Evolutionary conservation across 495 filamentous ascomycete genomes (phyloP), one percentile per base, ranked within the genome.

Genomic region (Daldinia concentrica): DNA sequence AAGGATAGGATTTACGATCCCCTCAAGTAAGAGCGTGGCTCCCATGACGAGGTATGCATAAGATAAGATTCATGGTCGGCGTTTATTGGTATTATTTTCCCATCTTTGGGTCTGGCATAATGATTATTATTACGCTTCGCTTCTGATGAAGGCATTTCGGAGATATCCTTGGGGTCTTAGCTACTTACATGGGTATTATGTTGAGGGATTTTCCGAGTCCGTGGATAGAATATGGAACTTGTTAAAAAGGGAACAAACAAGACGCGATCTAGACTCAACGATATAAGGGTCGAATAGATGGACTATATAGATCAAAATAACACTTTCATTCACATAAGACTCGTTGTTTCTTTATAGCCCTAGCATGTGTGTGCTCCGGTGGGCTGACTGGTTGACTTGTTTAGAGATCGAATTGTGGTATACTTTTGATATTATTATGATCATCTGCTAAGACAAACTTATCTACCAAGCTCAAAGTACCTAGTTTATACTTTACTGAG

Each of bases 1-100:
- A 89, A 90, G 82, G 79, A 87, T 61, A 88, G 86, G 74, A 92
- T 97, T 84, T 97, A 97, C 74, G 88, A 97, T 74, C 92, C 94
- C 37, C 67, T 78, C 32, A 77, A 73, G 65, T 75, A 77, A 60
- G 65, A 58, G 57, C 22, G 30, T 34, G 41, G 58, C 41, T 64
- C 59, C 45, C 62, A 60, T 55, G 59, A 62, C 55, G 57, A 27
- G 39, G 65, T 43, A 67, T 43, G 55, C 60, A 69, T 75, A 59
- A 64, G 45, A 68, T 71, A 24, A 48, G 17, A 48, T 48, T 48
- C 70, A 75, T 73, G 71, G 62, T 57, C 34, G 71, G 71, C 71
- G 71, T 73, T 73, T 73, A 62, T 45, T 41, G 54, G 55, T 36
- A 30, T 43, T 14, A 50, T 61, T 59, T 34, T 58, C 39, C 37